Base-by-base conservation (phyloP, 139 green algal species). In the Coelastrella sp. region DNA sequence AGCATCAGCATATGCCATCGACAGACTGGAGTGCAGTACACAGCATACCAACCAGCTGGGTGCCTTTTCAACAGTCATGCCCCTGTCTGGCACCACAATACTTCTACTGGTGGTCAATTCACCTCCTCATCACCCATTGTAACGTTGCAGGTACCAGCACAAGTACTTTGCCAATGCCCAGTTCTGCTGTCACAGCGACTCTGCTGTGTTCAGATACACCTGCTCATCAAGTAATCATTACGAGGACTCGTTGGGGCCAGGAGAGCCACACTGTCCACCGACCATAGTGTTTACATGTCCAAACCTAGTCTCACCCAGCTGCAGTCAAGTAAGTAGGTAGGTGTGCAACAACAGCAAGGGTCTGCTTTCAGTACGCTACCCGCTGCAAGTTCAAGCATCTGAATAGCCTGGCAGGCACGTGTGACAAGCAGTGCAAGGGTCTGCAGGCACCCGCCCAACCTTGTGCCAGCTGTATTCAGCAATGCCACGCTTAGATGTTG, bases 161-260 rank as follows among this genome's bases (percentile, higher is more conserved):
- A 71, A 69, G 66, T 51, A 86, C 34, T 86, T 79, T 72, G 67
- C 32, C 48, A 79, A 80, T 34, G 45, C 34, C 0, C 45, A 79
- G 8, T 72, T 35, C 67, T 86, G 80, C 67, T 86, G 80, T 71
- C n/a, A 86, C 51, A 27, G 50, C 2, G 80, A 86, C 51, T 4
- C 48, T 15, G 48, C 68, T 37, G 80, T 86, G 0, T 73, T 68
- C 68, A 38, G 34, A 5, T 85, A 79, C 64, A 69, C 5, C 6
- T 85, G 80, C 15, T 6, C 27, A 32, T 9, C 34, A 50, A 17
- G 45, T 35, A 34, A 3, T 9, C 32, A 25, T 43, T 3, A 40
- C 38, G 21, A 4, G 15, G 23, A 41, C 9, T 38, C 23, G 25
- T 64, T 66, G 0, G 41, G 53, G 1, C 23, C 17, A 13, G 37